phyloP scores from a whole-genome alignment of 73 alveolate genomes.

The Symbiodinium natans region DNA sequence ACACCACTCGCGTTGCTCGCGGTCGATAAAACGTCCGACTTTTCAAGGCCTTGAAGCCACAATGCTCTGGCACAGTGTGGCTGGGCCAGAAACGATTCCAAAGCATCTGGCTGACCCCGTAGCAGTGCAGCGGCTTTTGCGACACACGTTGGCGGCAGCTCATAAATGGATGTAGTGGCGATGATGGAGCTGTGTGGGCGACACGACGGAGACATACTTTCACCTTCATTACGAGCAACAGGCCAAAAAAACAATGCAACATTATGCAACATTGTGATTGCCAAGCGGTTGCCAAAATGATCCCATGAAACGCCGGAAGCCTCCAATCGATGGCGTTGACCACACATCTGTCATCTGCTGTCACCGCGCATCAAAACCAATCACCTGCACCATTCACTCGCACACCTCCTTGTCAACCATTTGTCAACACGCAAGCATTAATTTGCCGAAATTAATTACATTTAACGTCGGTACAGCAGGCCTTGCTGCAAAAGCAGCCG shows the following conservation, averaged over 20 bases:
- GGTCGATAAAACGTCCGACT: constrained; percentile 44
- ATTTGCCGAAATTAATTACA: too few relatives aligned
- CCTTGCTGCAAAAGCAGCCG: too few relatives aligned
- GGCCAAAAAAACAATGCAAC: too few relatives aligned
- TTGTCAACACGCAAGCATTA: too few relatives aligned
- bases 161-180: constrained; percentile 43
- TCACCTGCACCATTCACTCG: too few relatives aligned
- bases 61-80: neutral
- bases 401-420: too few relatives aligned
- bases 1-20: neutral
- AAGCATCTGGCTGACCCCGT: constrained; percentile 5
- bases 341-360: neutral
- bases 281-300: too few relatives aligned
- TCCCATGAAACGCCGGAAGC: too few relatives aligned
- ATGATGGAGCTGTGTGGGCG: constrained; percentile 70
- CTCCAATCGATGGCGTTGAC: neutral
- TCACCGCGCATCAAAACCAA: too few relatives aligned
- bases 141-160: constrained; percentile 25
- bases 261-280: too few relatives aligned
- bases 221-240: neutral
- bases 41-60: constrained; percentile 77
- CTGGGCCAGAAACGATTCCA: neutral
- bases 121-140: constrained; percentile 8
- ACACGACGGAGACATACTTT: neutral
- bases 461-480: too few relatives aligned